Conservation (phyloP, 148 eudicot species). For the Nepenthes mirabilis region DNA sequence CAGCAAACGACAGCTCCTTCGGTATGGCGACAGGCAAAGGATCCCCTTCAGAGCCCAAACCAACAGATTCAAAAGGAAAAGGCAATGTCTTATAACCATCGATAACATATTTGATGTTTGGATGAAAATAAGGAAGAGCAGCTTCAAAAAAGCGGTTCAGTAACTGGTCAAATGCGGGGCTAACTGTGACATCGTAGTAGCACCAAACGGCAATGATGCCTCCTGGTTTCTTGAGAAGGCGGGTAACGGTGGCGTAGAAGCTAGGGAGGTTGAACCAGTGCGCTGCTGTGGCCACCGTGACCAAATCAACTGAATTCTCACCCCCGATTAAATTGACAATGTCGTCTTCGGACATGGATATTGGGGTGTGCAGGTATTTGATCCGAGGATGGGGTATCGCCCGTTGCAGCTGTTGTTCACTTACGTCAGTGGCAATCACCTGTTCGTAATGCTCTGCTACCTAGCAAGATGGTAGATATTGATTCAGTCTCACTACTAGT, state of each 20-base stretch:
- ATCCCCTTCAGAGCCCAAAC: slow-evolving; percentile 23
- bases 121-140: slow-evolving; percentile 25
- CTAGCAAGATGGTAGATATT: too few species aligned
- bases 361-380: too few species aligned
- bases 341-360: slow-evolving; percentile 6
- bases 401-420: too few species aligned
- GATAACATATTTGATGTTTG: slow-evolving; percentile 10
- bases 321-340: background rate
- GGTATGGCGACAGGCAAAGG: slow-evolving; percentile 26
- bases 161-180: slow-evolving; percentile 23
- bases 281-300: slow-evolving; percentile 35
- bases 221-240: too few species aligned
- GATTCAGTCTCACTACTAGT: too few species aligned
- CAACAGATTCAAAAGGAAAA: slow-evolving; percentile 39
- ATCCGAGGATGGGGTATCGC: too few species aligned
- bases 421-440: too few species aligned
- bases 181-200: slow-evolving; percentile 19
- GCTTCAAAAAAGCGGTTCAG: slow-evolving; percentile 15
- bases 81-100: slow-evolving; percentile 28
- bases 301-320: too few species aligned
- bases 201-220: slow-evolving; percentile 47
- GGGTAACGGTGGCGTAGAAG: slow-evolving; percentile 24
- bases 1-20: slow-evolving; percentile 25
- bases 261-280: slow-evolving; percentile 43
- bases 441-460: too few species aligned